Base-by-base conservation (phyloP, 1,284 basidiomycete genomes). In the Tylopilus sp. region DNA sequence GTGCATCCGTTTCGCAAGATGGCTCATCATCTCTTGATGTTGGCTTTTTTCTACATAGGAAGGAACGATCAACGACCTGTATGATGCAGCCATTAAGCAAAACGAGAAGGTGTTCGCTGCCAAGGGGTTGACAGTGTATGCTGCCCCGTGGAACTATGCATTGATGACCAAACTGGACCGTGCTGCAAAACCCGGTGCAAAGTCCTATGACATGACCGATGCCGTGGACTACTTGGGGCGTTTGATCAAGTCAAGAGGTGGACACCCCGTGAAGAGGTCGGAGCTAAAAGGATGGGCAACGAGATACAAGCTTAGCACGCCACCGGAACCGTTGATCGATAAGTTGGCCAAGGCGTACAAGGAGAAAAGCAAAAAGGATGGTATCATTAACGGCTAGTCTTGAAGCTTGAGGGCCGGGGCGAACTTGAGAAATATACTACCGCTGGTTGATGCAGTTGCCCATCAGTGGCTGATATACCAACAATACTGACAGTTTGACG, bases 81-180 rank as follows among this genome's bases (percentile, higher is more conserved):
- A 49, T 12, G 36, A 34, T 12, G 26, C 39, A 31, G 51, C 51
- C 4, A 42, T 53, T 2, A 33, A 16, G 6, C 44, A 53, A 26
- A 35, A 54, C 21, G 44, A 48, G 3, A 42, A 35, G 3, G 51
- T 53, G 4, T 53, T 53, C 34, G 7, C 21, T 11, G 51, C 44
- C 11, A 34, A 29, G 28, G 51, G 51, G 13, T 30, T 53, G 40
- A 54, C 51, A 3, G 51, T 53, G 21, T 53, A 54, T 3, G 51
- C 51, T 16, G 51, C 51, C 1, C 51, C 51, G 12, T 54, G 51
- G 51, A 29, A 39, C 10, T 53, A 54, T 21, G 45, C 51, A 1
- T 3, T 53, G 42, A 48, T 53, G 51, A 42, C 51, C 44, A 53
- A 53, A 25, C 40, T 53, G 1, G 51, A 53, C 23, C 51, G 51